phyloP scores from a whole-genome alignment of 345 rosid genomes.

The Aegle marmelos region DNA sequence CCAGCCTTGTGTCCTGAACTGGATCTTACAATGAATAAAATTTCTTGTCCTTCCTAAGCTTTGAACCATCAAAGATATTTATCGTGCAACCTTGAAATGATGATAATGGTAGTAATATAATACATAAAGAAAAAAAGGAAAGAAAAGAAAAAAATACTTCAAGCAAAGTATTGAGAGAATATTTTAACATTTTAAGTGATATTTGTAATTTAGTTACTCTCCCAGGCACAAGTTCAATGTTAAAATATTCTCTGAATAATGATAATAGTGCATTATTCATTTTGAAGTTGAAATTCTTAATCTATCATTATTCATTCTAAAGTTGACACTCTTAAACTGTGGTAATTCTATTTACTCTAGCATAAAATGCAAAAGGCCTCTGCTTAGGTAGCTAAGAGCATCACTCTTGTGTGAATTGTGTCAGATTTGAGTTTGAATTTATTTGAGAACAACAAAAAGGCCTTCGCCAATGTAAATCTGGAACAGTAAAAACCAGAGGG shows the following conservation, averaged over 20 bases:
- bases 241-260: too few relatives aligned
- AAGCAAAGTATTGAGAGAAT: neutral
- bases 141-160: neutral
- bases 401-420: neutral
- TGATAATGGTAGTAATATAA: neutral
- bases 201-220: too few relatives aligned
- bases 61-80: neutral
- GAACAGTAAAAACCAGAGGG: too few relatives aligned
- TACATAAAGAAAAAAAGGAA: neutral
- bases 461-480: neutral
- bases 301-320: neutral
- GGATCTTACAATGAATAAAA: neutral
- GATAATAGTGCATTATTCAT: too few relatives aligned
- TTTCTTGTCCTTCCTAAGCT: neutral
- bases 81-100: neutral
- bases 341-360: neutral
- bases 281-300: neutral
- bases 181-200: too few relatives aligned
- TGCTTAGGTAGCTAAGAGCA: neutral
- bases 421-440: neutral
- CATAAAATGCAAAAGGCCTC: neutral
- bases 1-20: neutral
- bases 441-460: neutral
- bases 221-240: too few relatives aligned
- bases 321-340: neutral